Conservation (phyloP, 805 yeast genomes). For the Metschnikowia baotianmanensis region DNA sequence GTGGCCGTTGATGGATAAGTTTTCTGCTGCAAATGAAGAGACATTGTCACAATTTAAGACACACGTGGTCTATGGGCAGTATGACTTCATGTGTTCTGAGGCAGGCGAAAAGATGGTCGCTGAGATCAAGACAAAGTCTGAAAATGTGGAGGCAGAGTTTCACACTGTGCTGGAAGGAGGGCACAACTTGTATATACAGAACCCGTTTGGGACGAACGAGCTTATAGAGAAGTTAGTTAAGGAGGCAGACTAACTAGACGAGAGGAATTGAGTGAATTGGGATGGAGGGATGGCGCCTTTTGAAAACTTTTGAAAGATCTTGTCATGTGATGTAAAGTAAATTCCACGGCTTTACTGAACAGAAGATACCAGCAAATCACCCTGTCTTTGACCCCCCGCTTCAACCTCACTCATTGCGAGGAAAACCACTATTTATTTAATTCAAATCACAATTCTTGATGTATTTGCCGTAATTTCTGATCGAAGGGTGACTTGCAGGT, state of each 20-base stretch:
- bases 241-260: slow-evolving; percentile 8
- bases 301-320: background rate
- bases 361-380: too few species aligned
- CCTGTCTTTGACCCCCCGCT: too few species aligned
- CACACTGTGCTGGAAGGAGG: slow-evolving; percentile 36
- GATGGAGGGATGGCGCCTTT: too few species aligned
- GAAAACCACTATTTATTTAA: too few species aligned
- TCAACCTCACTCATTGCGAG: too few species aligned
- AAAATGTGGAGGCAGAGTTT: slow-evolving; percentile 7
- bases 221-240: slow-evolving; percentile 19
- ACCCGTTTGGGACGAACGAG: slow-evolving; percentile 42
- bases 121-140: slow-evolving; percentile 16
- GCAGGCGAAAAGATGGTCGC: slow-evolving; percentile 46
- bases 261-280: too few species aligned
- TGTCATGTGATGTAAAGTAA: background rate
- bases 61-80: slow-evolving; percentile 61
- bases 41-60: slow-evolving; percentile 33
- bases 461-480: too few species aligned
- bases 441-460: too few species aligned
- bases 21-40: slow-evolving; percentile 22
- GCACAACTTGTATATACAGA: slow-evolving; percentile 44
- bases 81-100: slow-evolving; percentile 68
- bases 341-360: too few species aligned
- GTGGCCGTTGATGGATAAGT: slow-evolving; percentile 63
- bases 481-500: too few species aligned